phyloP scores from a whole-genome alignment of 805 yeast species.

The Candida parachauliodes region DNA sequence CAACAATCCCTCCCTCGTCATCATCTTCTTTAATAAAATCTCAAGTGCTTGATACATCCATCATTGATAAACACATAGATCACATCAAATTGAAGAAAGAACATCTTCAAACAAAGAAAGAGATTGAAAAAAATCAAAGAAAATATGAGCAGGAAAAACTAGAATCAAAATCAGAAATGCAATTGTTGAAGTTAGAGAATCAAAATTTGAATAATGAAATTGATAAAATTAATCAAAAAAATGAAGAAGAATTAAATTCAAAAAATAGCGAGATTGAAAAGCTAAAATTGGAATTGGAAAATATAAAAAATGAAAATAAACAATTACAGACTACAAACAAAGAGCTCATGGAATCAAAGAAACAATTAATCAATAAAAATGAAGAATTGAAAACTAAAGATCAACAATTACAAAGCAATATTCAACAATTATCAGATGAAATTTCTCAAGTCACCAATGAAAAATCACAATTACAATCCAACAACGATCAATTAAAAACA shows the following conservation, averaged over 20 bases:
- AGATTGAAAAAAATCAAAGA: conserved; percentile 10
- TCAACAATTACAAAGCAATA: too few species aligned
- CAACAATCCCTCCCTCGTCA: not conserved
- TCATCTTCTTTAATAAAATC: conserved; percentile 4
- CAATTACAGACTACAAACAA: not conserved
- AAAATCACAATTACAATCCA: too few species aligned
- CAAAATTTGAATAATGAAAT: conserved; percentile 1
- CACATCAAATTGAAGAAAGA: conserved; percentile 35
- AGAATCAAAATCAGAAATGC: conserved; percentile 8
- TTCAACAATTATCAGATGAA: too few species aligned
- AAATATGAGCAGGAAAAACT: conserved; percentile 4
- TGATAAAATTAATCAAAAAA: not conserved
- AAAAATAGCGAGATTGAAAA: conserved; percentile 5
- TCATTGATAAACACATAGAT: conserved; percentile 41
- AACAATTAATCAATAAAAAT: not conserved
- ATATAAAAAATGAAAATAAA: not conserved
- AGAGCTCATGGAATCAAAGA: not conserved
- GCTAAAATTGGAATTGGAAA: conserved; percentile 4
- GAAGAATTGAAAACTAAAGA: too few species aligned
- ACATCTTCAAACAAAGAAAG: conserved; percentile 17
- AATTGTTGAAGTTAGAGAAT: conserved; percentile 10
- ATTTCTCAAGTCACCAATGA: too few species aligned
- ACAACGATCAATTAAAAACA: too few species aligned
- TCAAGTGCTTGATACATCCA: conserved; percentile 31
- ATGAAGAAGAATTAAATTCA: conserved; percentile 9